Evolutionary conservation across 2,329 filamentous ascomycete species (phyloP), one percentile per base, ranked within the genome.

Genomic region (Aspergillus sp.): DNA sequence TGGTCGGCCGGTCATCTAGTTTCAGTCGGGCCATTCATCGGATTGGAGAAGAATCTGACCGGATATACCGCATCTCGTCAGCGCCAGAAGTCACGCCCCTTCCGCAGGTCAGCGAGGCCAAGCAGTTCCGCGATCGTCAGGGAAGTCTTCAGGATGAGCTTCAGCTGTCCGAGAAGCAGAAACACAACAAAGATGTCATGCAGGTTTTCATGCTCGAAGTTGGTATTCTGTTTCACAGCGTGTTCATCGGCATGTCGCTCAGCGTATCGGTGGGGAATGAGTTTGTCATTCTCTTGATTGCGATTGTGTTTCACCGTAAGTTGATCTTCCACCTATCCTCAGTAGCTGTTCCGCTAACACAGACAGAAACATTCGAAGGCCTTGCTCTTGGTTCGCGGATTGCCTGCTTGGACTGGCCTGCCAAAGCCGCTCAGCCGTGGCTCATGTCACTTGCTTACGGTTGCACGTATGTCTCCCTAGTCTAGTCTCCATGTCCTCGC

Each of bases 371-470:
- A 5, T 76, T 76, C 49, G 74, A 76, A 63, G 74, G 74, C 0
- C 67, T 76, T 4, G 74, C 74, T 2, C 64, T 76, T 6, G 74
- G 74, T 3, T 74, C 74, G 8, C 71, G 74, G 7, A 76, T 76
- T 43, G 69, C 73, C 17, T 63, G 69, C 2, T 68, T 76, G 3
- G 65, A 70, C 4, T 76, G 73, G 73, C 68, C 68, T 3, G 62
- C 68, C 5, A 64, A 67, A 13, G 70, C 73, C 19, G 8, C 65
- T 28, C 73, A 81, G 63, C 80, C 80, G 0, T 85, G 90, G 90
- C 82, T 92, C 8, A 92, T 93, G 90, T 90, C 91, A 1, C 78
- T 93, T 15, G 89, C 89, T 1, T 93, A 92, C 69, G 90, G 90
- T 22, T 82, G 85, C 61, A 76, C 74, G 74, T 76, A 71, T 45